Base-by-base conservation (phyloP, 2,329 filamentous ascomycete species). In the Nannizziopsis barbatae region DNA sequence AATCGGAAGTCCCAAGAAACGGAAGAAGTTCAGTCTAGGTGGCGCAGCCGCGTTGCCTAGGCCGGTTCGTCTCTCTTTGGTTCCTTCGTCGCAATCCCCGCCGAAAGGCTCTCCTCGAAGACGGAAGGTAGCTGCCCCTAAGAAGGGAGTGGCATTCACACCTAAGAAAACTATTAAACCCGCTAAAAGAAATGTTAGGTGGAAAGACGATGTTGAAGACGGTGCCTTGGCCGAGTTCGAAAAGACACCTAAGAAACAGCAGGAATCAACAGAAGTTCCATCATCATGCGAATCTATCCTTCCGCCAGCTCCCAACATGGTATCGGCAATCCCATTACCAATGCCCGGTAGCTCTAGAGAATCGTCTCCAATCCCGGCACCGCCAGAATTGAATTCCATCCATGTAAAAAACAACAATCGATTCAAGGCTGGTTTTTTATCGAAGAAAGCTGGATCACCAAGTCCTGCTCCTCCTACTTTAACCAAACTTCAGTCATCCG, bases 121-220 rank as follows among this genome's bases (percentile, higher is more conserved):
- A 58, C 81, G 86, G 55, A 92, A 85, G 70, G 59, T 65, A 47
- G 70, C 68, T 42, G 64, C 66, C 7, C 79, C 66, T 59, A 81
- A 73, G 64, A 95, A 93, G 67, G 79, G 80, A 10, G 74, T 95
- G 42, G 77, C 79, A 27, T 93, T 93, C 60, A 88, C 87, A 1
- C 87, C 88, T 0, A 81, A 82, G 53, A 94, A 86, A 67, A 59
- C 60, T 20, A 77, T 81, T 1, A 65, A 65, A 33, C 76, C 76
- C 57, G 53, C 49, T 48, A 87, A 87, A 66, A 79, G 89, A 52
- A 82, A 76, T 40, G 90, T 98, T 5, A 79, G 90, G 55, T 98
- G 92, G 92, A 81, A 86, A 50, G 88, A 94, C 59, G 92, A 96
- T 58, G 86, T 83, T 1, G 84, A 93, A 60, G 80, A 90, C 45